These are phyloP conservation scores for Phalaenopsis hybrid DNA, from an alignment of 116 monocot species.

Conservation along the genomic window DNA sequence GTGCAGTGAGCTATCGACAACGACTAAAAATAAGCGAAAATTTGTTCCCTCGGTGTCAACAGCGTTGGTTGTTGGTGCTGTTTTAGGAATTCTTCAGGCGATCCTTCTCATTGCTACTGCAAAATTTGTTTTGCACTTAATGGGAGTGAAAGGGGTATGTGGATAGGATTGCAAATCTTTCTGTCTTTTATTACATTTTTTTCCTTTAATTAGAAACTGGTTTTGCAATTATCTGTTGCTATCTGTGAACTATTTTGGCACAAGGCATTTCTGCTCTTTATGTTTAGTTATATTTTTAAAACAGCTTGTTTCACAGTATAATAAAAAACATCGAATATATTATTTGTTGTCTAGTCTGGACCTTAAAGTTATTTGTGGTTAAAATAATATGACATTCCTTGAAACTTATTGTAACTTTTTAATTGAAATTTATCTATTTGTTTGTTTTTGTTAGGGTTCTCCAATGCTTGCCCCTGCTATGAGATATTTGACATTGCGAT, in stretches of 20 bases:
- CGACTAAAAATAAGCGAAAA: conserved; percentile 12
- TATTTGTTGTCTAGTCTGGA: no score
- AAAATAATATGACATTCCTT: not conserved
- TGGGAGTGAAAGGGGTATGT: conserved; percentile 87
- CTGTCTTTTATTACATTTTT: not conserved
- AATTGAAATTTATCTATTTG: not conserved
- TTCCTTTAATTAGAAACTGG: not conserved
- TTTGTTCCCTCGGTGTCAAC: conserved; percentile 75
- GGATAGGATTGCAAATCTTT: not conserved
- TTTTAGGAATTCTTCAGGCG: conserved; percentile 68
- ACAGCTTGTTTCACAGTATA: no score
- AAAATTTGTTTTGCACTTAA: conserved; percentile 46
- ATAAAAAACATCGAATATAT: no score
- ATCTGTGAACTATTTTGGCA: not conserved
- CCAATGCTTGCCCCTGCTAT: conserved; percentile 65
- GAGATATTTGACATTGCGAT: conserved; percentile 57
- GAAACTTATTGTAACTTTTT: no score
- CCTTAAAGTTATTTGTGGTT: no score
- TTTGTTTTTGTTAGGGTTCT: conserved; percentile 36
- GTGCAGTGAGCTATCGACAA: conserved; percentile 4
- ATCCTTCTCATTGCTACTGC: conserved; percentile 50
- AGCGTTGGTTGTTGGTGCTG: conserved; percentile 58
- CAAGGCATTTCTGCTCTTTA: not conserved
- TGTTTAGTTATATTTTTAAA: no score
- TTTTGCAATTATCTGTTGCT: not conserved